Evolutionary conservation across 2,329 filamentous ascomycete species (phyloP), one percentile per base, ranked within the genome.

Genomic region (Alternaria sp.): DNA sequence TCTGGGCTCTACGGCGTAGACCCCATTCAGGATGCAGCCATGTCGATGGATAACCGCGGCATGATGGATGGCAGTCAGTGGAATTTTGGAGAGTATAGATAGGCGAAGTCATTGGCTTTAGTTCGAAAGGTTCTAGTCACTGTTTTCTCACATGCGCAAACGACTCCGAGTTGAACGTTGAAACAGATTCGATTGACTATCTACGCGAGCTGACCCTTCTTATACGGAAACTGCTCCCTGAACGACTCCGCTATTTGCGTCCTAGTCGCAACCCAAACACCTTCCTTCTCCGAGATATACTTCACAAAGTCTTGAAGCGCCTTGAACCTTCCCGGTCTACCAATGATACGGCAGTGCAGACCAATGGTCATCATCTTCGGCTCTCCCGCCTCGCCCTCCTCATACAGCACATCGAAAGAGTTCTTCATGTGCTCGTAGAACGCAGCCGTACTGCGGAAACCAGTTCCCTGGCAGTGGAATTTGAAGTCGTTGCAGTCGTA

Each of bases 401-500:
- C 83, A 61, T 86, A 86, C 30, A 87, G 70, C 17, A 85, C 82
- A 67, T 87, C 85, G 56, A 87, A 87, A 0, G 85, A 83, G 19
- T 82, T 82, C 74, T 85, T 84, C 15, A 87, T 67, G 64, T 87
- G 83, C 17, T 71, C 66, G 57, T 78, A 81, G 70, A 86, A 86
- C 5, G 79, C 82, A 4, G 56, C 60, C 0, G 84, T 81, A 43
- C 80, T 82, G 6, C 81, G 76, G 66, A 85, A 86, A 0, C 84
- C 84, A 8, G 80, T 80, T 1, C 81, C 71, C n/a, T 70, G 78
- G 1, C 79, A 75, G 25, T 81, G 76, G 61, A 82, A 83, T 61
- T 83, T 86, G 74, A 83, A 85, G 68, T 86, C 86, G 68, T 87
- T 87, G 77, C 83, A 85, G 72, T 87, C 85, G 70, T 86, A 86